These are phyloP conservation scores for Fusarium sp. DNA, from an alignment of 2,329 filamentous ascomycete species.

Conservation along the genomic window DNA sequence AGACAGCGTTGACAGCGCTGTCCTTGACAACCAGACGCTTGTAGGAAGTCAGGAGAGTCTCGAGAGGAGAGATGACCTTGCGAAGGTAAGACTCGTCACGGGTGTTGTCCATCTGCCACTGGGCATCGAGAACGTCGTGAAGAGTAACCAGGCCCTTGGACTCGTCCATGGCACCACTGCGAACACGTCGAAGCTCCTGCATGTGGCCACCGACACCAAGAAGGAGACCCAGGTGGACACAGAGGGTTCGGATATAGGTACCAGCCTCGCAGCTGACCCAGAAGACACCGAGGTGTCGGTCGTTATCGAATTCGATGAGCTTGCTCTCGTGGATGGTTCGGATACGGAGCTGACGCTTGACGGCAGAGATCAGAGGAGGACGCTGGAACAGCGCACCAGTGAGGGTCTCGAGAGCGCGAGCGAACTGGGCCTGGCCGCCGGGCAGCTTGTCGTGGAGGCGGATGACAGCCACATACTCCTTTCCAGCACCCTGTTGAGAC, in stretches of 20 bases:
- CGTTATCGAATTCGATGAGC: constrained; percentile 97
- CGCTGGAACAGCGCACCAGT: constrained; percentile 94
- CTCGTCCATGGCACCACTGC: constrained; percentile 96
- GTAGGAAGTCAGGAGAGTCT: constrained; percentile 92
- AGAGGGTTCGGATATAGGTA: constrained; percentile 98
- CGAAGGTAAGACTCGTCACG: constrained; percentile 94
- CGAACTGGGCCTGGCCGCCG: constrained; percentile 92
- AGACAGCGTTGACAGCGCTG: constrained; percentile 88
- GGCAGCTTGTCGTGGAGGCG: constrained; percentile 95
- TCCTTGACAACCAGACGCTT: constrained; percentile 98
- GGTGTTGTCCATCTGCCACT: constrained; percentile 96
- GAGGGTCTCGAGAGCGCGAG: constrained; percentile 93
- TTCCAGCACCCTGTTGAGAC: constrained; percentile 98
- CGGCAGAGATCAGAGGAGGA: constrained; percentile 95
- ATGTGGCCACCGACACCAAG: constrained; percentile 93
- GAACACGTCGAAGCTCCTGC: constrained; percentile 96
- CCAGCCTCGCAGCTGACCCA: constrained; percentile 99
- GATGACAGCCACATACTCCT: constrained; percentile 98
- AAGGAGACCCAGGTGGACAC: constrained; percentile 87
- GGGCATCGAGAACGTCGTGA: constrained; percentile 89
- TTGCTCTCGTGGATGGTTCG: constrained; percentile 98
- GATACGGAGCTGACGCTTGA: constrained; percentile 98
- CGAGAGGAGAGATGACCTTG: constrained; percentile 90
- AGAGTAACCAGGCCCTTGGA: constrained; percentile 89
- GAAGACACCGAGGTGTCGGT: constrained; percentile 96